Conservation (phyloP, 257 asterid genomes). For the Fraxinus quadrangulata region DNA sequence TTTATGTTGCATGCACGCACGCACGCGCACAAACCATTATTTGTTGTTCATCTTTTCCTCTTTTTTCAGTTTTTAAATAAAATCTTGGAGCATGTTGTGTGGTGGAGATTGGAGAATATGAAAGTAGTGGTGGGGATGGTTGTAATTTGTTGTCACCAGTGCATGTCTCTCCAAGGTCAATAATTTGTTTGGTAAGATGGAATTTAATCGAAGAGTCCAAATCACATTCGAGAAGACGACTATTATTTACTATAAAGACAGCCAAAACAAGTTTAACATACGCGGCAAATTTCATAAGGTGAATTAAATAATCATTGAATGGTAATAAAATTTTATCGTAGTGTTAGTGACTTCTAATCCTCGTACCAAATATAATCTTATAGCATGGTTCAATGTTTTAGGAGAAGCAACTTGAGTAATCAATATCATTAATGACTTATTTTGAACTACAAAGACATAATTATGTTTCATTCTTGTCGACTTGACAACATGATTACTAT, state of each 20-base stretch:
- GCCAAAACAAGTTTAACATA: too few relatives aligned
- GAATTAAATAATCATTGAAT: too few relatives aligned
- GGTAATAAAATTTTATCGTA: too few relatives aligned
- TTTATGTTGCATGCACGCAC: neutral
- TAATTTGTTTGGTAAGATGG: neutral
- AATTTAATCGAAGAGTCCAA: too few relatives aligned
- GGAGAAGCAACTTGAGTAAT: neutral
- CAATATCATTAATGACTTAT: neutral
- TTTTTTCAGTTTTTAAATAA: neutral
- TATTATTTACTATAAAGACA: too few relatives aligned
- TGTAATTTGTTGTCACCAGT: neutral
- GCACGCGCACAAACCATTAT: neutral
- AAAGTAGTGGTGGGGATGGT: constrained; percentile 10
- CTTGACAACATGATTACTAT: neutral
- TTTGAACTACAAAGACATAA: neutral
- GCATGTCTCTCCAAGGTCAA: neutral
- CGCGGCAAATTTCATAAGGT: too few relatives aligned
- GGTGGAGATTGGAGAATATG: constrained; percentile 24
- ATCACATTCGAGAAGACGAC: too few relatives aligned
- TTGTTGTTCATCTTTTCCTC: neutral
- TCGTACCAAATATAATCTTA: too few relatives aligned
- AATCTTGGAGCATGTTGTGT: constrained; percentile 8
- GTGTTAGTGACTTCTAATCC: too few relatives aligned
- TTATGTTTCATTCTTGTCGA: neutral
- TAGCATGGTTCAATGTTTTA: too few relatives aligned